A percentile compares a stretch with the other conserved stretches of the same genome.
These are phyloP conservation scores for Rosa rugosa DNA, from an alignment of 306 rosid genomes.

Conservation along the genomic window DNA sequence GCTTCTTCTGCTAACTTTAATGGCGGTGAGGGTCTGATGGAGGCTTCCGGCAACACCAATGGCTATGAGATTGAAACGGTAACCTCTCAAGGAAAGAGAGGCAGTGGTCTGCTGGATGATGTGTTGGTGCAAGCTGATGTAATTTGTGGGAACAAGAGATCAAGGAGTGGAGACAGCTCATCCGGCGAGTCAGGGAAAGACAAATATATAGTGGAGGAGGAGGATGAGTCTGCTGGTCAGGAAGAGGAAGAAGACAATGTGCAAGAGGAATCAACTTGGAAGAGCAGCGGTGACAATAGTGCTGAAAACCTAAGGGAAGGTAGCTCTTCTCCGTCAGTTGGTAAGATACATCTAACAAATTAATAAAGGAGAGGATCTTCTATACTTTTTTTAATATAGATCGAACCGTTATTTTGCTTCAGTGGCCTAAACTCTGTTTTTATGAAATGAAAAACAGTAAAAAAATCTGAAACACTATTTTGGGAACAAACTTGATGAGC, in stretches of 20 bases:
- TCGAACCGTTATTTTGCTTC: no score
- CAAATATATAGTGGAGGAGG: constrained; percentile 30
- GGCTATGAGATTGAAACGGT: constrained; percentile 26
- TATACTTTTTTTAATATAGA: neutral
- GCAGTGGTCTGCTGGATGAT: constrained; percentile 60
- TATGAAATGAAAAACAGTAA: no score
- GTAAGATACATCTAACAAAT: constrained; percentile 28
- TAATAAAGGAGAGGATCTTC: neutral
- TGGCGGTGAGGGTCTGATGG: constrained; percentile 40
- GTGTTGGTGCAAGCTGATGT: constrained; percentile 42
- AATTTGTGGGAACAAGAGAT: constrained; percentile 32
- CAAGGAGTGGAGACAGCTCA: constrained; percentile 25
- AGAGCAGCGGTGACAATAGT: constrained; percentile 21
- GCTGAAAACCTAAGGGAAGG: constrained; percentile 41
- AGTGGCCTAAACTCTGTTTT: neutral
- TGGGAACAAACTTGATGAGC: neutral
- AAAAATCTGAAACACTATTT: neutral
- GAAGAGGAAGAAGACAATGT: constrained; percentile 19
- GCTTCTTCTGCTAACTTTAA: constrained; percentile 41
- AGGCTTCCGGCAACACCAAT: constrained; percentile 27
- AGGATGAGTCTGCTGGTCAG: neutral
- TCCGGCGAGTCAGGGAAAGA: constrained; percentile 29
- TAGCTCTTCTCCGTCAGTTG: constrained; percentile 43
- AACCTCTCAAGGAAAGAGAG: constrained; percentile 24
- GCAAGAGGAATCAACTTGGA: constrained; percentile 30